Conservation (phyloP, 345 rosid genomes). For the Aethionema arabicum region DNA sequence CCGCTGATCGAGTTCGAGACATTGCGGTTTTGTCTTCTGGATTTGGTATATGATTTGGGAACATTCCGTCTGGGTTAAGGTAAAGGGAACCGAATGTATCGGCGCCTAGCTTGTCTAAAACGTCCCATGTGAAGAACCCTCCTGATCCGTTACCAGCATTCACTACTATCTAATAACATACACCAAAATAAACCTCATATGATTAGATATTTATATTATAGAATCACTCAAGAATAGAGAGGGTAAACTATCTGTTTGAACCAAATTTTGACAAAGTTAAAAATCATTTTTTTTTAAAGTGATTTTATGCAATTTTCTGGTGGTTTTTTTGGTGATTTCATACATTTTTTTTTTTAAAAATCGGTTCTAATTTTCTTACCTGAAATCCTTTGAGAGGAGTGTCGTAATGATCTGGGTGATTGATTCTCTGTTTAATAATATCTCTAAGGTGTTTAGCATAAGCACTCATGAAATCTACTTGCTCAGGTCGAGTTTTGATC, state of each 20-base stretch:
- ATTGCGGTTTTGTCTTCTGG: slow-evolving; percentile 88
- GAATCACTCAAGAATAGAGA: background rate
- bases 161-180: slow-evolving; percentile 62
- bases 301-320: no score
- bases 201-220: background rate
- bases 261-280: background rate
- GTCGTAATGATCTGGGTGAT: slow-evolving; percentile 77
- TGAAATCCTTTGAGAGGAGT: slow-evolving; percentile 80
- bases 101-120: slow-evolving; percentile 85
- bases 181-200: background rate
- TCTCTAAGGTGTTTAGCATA: slow-evolving; percentile 66
- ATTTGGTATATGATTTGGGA: slow-evolving; percentile 92
- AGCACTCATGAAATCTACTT: slow-evolving; percentile 77
- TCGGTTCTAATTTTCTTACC: slow-evolving; percentile 40
- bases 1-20: slow-evolving; percentile 79
- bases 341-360: no score
- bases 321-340: no score
- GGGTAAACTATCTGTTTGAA: background rate
- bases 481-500: slow-evolving; percentile 42
- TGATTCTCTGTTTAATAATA: slow-evolving; percentile 70
- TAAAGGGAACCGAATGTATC: slow-evolving; percentile 85
- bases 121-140: slow-evolving; percentile 89
- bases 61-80: slow-evolving; percentile 89
- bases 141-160: slow-evolving; percentile 96
- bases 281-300: no score